Conservation (phyloP, 768 basidiomycete species). For the Fomitopsis pulvina region DNA sequence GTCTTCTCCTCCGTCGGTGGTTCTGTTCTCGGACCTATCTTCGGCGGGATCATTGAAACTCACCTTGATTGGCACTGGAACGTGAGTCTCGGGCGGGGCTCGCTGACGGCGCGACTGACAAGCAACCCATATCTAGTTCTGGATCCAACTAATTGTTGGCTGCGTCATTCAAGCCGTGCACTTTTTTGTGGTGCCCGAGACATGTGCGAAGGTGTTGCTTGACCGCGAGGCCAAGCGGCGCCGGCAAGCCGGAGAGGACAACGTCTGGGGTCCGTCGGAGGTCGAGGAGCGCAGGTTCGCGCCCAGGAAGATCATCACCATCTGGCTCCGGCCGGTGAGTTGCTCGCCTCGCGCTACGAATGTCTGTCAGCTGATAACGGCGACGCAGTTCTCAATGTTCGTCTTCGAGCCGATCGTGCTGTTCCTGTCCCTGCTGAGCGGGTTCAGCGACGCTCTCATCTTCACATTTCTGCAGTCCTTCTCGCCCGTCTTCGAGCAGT, state of each 20-base stretch:
- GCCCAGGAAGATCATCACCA: neutral
- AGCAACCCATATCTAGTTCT: no score
- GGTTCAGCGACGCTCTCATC: neutral
- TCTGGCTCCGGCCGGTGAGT: neutral
- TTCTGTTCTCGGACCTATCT: neutral
- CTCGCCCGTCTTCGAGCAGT: neutral
- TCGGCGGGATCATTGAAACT: neutral
- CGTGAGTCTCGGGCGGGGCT: no score
- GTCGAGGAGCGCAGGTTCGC: neutral
- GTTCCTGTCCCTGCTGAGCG: neutral
- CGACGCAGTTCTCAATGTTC: neutral
- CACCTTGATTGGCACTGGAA: neutral
- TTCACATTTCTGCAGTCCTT: neutral
- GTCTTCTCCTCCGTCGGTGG: neutral
- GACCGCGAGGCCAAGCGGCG: neutral
- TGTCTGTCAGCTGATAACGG: no score
- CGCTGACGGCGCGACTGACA: no score
- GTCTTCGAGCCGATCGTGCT: neutral
- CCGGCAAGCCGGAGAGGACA: neutral
- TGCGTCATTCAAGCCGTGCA: neutral
- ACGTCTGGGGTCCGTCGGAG: neutral
- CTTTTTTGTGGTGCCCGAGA: neutral
- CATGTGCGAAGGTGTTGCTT: neutral
- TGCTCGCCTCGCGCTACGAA: no score
- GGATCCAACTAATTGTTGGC: neutral